A percentile compares a stretch with the other conserved stretches of the same genome.
phyloP scores from a whole-genome alignment of 805 yeast species.

The Kazachstania viticola region DNA sequence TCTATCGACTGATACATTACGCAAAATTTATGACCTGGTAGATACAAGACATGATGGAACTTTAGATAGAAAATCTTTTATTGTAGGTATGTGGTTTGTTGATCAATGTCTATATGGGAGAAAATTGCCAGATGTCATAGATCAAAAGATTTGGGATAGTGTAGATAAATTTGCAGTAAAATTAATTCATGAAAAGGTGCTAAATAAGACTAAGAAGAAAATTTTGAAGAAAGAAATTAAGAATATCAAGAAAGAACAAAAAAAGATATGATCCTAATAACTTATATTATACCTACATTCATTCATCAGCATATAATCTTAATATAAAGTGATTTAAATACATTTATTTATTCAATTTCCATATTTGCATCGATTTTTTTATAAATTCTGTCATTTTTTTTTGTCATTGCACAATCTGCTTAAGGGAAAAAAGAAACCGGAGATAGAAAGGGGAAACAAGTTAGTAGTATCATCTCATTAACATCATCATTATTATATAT shows the following conservation, averaged over 20 bases:
- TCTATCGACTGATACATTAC: constrained; percentile 49
- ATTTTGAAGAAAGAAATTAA: constrained; percentile 1
- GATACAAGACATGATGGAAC: constrained; percentile 60
- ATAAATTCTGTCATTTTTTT: no score
- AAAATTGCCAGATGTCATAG: constrained; percentile 65
- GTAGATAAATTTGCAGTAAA: constrained; percentile 30
- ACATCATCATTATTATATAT: no score
- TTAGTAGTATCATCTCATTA: no score
- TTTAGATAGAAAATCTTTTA: constrained; percentile 66
- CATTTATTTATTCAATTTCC: no score
- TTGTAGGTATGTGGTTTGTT: constrained; percentile 96
- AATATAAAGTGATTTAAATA: no score
- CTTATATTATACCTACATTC: no score
- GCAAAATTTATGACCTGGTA: constrained; percentile 61
- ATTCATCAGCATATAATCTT: no score
- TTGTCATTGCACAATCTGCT: no score
- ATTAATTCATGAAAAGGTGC: neutral
- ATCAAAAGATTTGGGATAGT: constrained; percentile 69
- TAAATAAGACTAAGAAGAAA: constrained; percentile 1
- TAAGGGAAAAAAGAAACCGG: no score
- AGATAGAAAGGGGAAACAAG: no score
- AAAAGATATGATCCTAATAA: no score
- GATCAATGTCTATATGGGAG: constrained; percentile 94
- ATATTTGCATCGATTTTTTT: no score
- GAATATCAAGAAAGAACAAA: neutral